Percentiles rank a stretch among this genome's conserved stretches.
Evolutionary conservation across 768 basidiomycete genomes (phyloP).

Genomic region (Amyloporia xantha): DNA sequence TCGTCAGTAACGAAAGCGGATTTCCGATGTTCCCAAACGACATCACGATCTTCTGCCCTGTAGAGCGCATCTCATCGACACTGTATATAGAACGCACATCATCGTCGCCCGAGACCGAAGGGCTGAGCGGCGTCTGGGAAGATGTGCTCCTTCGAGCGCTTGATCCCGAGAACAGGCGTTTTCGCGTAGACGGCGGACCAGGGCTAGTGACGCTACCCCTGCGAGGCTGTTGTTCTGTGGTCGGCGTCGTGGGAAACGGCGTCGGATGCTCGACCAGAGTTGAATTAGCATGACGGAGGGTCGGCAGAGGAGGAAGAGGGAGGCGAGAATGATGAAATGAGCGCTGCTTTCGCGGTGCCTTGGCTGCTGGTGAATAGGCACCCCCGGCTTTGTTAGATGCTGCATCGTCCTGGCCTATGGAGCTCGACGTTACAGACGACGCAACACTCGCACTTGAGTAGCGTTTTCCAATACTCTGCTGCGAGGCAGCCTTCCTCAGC

Average conservation of each 20-base stretch:
- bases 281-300: slow-evolving; percentile 23
- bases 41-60: slow-evolving; percentile 20
- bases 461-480: slow-evolving; percentile 35
- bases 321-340: slow-evolving; percentile 57
- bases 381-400: background rate
- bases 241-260: slow-evolving; percentile 10
- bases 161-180: slow-evolving; percentile 60
- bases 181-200: slow-evolving; percentile 29
- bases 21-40: slow-evolving; percentile 20
- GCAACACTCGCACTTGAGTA: slow-evolving; percentile 25
- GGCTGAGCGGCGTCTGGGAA: slow-evolving; percentile 29
- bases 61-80: slow-evolving; percentile 28
- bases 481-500: slow-evolving; percentile 32
- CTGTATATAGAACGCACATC: slow-evolving; percentile 52
- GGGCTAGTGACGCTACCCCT: slow-evolving; percentile 13
- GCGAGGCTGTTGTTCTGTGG: slow-evolving; percentile 10
- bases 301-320: slow-evolving; percentile 44
- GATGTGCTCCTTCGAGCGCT: slow-evolving; percentile 44
- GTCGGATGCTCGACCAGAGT: slow-evolving; percentile 6
- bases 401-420: slow-evolving; percentile 13
- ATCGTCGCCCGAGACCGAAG: slow-evolving; percentile 37
- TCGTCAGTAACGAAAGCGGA: slow-evolving; percentile 21
- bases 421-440: slow-evolving; percentile 20
- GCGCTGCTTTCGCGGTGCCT: slow-evolving; percentile 42
- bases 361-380: slow-evolving; percentile 2